Evolutionary conservation across 495 filamentous ascomycete genomes (phyloP), one percentile per base, ranked within the genome.

Genomic region (Elaphomyces granulatus): DNA sequence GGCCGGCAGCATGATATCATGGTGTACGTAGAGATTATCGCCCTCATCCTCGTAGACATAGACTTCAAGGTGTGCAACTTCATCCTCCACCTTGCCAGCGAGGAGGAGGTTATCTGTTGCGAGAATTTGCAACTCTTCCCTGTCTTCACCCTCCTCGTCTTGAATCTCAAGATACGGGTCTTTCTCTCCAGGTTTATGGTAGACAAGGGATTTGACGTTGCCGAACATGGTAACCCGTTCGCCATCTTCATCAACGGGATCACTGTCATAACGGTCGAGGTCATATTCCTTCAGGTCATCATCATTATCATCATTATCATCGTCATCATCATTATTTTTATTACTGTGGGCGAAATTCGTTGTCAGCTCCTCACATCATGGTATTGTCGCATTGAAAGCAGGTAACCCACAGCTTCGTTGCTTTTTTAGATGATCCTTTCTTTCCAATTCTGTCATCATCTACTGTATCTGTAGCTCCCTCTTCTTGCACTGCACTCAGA

Each of bases 1-100:
- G 20, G 87, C 87, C 14, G 90, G 90, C 31, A 99, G 76, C 90
- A 99, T 95, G 49, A 99, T 93, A 53, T 99, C 90, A 67, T 99
- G 92, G 64, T 99, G 90, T 8, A 96, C 87, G 57, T 96, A 99
- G 28, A 99, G 77, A 59, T 99, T 96, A 53, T 93, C 90, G 8
- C 77, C 86, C 28, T 60, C 60, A 51, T 96, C 92, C 60, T 98
- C 92, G 58, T 98, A 98, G 20, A 98, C 85, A 56, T 96, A 96
- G 33, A 95, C 78, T 55, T 96, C 92, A 15, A 99, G 71, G 61
- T 95, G 87, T 18, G 90, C 86, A 18, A 99, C 81, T 48, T 96
- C 90, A 47, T 99, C 90, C 59, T 99, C 90, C 15, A 94, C 72
- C 67, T 92, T 88, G 46, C 85, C 87, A 12, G 87, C 81, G 36